Evolutionary conservation across 2,329 filamentous ascomycete genomes (phyloP).

Genomic region (Camillea tinctor): DNA sequence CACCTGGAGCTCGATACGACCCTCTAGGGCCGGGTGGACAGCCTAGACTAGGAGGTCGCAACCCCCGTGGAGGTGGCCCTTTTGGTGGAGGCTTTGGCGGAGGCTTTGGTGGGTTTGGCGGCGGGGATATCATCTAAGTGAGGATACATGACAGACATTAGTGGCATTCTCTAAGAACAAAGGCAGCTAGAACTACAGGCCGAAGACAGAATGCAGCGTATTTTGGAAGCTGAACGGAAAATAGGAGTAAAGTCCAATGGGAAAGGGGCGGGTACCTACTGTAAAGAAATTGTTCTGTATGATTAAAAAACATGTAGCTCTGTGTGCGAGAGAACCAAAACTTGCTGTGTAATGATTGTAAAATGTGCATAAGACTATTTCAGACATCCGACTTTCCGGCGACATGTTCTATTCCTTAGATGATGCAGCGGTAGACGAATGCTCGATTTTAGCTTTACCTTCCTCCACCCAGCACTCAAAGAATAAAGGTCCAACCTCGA

Average conservation of each 20-base stretch:
- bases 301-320: not conserved
- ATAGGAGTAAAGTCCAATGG: not conserved
- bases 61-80: constrained; percentile 35
- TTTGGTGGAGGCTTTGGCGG: constrained; percentile 41
- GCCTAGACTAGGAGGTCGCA: constrained; percentile 45
- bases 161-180: not conserved
- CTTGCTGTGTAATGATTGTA: not conserved
- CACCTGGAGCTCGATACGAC: constrained; percentile 90
- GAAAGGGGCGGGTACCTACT: not conserved
- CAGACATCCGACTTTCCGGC: not conserved
- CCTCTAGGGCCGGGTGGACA: constrained; percentile 70
- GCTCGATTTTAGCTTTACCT: constrained; percentile 42
- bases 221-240: not conserved
- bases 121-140: constrained; percentile 29
- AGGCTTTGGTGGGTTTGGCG: constrained; percentile 34
- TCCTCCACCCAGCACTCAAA: constrained; percentile 67
- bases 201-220: not conserved
- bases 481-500: constrained; percentile 59
- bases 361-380: not conserved
- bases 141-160: not conserved
- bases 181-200: not conserved
- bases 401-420: constrained; percentile 5
- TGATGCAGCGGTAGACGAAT: constrained; percentile 11
- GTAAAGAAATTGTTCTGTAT: not conserved
- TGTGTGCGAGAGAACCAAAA: not conserved